Conservation (phyloP, 257 asterid species). For the Ilex asprella region DNA sequence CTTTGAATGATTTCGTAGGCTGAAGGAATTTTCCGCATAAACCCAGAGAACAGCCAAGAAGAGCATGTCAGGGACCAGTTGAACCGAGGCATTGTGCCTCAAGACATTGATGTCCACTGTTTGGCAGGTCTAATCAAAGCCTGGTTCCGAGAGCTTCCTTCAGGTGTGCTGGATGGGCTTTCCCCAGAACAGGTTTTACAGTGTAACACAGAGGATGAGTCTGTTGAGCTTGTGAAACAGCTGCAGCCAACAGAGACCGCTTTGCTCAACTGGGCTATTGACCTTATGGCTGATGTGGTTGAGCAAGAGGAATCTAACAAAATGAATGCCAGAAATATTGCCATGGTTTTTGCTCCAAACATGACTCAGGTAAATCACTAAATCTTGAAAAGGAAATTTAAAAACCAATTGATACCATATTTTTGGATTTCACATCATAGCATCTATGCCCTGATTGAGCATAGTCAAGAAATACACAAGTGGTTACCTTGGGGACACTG, state of each 20-base stretch:
- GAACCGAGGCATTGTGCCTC: slow-evolving; percentile 83
- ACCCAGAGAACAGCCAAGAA: slow-evolving; percentile 91
- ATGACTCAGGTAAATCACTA: slow-evolving; percentile 70
- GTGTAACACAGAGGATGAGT: slow-evolving; percentile 76
- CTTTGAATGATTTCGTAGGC: slow-evolving; percentile 41
- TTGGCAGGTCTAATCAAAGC: slow-evolving; percentile 94
- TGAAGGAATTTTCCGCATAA: slow-evolving; percentile 91
- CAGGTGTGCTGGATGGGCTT: slow-evolving; percentile 85
- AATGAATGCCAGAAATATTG: slow-evolving; percentile 92
- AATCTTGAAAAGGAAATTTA: background rate
- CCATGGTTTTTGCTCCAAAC: slow-evolving; percentile 95
- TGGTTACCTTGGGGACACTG: no score
- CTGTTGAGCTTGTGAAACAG: slow-evolving; percentile 61
- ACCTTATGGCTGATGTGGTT: slow-evolving; percentile 97
- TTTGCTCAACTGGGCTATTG: slow-evolving; percentile 82
- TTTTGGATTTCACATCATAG: no score
- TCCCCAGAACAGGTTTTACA: slow-evolving; percentile 76
- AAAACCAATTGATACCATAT: no score
- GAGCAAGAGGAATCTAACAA: slow-evolving; percentile 88
- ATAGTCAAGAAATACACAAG: no score
- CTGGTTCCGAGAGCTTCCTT: slow-evolving; percentile 92
- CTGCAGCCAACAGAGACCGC: slow-evolving; percentile 73
- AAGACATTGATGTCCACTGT: slow-evolving; percentile 85
- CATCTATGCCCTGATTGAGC: no score
- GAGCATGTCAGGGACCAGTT: slow-evolving; percentile 84